phyloP scores from a whole-genome alignment of 371 early-diverging fungal species.

The Smittium culicis region DNA sequence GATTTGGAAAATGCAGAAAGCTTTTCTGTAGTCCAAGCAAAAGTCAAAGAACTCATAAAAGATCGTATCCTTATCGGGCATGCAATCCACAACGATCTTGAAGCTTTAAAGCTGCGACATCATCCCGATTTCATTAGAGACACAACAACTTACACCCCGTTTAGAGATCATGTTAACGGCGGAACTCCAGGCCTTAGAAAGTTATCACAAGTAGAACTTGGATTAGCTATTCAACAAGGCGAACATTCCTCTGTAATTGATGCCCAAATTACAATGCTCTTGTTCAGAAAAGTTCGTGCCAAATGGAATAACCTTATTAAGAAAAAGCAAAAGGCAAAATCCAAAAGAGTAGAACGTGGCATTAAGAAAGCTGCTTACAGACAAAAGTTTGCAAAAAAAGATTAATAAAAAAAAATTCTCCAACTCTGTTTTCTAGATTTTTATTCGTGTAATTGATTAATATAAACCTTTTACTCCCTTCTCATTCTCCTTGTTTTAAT shows the following conservation, averaged over 20 bases:
- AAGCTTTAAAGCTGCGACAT: conserved; percentile 59
- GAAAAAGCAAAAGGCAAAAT: conserved; percentile 12
- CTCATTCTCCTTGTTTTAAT: no score
- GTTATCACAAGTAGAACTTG: conserved; percentile 57
- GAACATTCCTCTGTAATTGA: conserved; percentile 84
- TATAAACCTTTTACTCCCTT: no score
- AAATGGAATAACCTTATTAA: conserved; percentile 58
- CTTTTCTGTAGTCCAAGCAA: conserved; percentile 60
- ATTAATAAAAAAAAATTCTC: no score
- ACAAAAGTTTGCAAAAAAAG: no score
- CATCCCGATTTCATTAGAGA: conserved; percentile 67
- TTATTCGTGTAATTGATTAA: no score
- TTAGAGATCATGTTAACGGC: conserved; percentile 49
- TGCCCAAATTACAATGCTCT: conserved; percentile 74
- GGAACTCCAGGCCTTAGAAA: conserved; percentile 56
- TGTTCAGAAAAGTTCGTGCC: conserved; percentile 63
- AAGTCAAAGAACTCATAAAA: conserved; percentile 61
- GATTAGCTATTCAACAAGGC: conserved; percentile 70
- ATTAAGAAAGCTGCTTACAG: no score
- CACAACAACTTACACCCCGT: conserved; percentile 62
- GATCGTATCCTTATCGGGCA: conserved; percentile 85
- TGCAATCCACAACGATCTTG: conserved; percentile 73
- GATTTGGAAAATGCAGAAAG: conserved; percentile 45
- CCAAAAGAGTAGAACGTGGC: conserved; percentile 6
- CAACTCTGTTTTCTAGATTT: no score